Base-by-base conservation (phyloP, 2,329 filamentous ascomycete species). In the Ophiocordyceps unilateralis region DNA sequence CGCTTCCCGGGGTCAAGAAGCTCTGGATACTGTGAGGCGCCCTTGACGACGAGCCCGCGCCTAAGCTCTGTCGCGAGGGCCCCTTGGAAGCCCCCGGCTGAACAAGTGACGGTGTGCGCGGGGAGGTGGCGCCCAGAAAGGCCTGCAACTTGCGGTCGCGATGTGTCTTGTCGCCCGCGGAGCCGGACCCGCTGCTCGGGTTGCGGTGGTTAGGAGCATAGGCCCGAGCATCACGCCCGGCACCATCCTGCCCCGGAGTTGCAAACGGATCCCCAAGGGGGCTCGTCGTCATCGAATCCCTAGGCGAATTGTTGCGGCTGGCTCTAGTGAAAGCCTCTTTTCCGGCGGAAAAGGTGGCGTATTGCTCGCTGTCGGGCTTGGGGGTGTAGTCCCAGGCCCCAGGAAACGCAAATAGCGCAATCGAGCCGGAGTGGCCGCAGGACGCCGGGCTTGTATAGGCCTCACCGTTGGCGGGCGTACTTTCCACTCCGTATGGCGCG, bases 401-500 rank as follows among this genome's bases (percentile, higher is more conserved):
- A 2, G 72, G 70, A 30, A 74, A 57, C 40, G 55, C 14, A 8
- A 37, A 37, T 8, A 37, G 55, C 21, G 56, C 55, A 45, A 61
- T 61, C 40, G 55, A 59, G 24, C 54, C 56, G 15, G 54, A 53
- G 5, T 52, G 50, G 22, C 55, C 49, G 7, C 56, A 54, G 6
- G 47, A 47, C 2, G 50, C 52, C 24, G 58, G 57, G 24, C 57
- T 58, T 20, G 52, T 47, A 30, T 59, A 52, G 8, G 60, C 52
- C 14, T 53, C 49, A 17, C 71, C 69, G 40, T 70, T 66, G 22
- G 70, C 67, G 8, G 67, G 70, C 3, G 60, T 53, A 10, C 66
- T 68, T 50, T 70, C 65, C 70, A 76, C 73, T 15, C 69, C 72
- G 46, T 74, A 76, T 2, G 68, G 73, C 3, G 68, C 60, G 34